Percentiles rank a stretch among this genome's conserved stretches.
These are phyloP conservation scores for Cryptomeria japonica DNA, from an alignment of 75 land plant species.

Conservation along the genomic window DNA sequence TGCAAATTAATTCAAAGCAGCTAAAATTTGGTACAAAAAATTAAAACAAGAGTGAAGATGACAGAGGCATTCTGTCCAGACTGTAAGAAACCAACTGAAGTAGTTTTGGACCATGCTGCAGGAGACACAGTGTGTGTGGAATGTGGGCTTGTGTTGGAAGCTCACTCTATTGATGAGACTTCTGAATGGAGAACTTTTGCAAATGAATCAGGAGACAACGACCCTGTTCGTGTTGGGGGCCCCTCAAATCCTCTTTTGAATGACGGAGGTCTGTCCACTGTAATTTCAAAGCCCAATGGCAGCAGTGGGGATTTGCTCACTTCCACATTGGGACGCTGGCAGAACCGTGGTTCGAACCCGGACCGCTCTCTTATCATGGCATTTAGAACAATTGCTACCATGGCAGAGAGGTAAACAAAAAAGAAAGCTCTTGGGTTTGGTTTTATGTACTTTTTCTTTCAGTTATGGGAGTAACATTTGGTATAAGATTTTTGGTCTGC, in stretches of 20 bases:
- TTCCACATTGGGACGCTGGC: conserved; percentile 74
- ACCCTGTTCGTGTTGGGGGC: conserved; percentile 93
- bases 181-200: conserved; percentile 99
- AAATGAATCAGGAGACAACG: conserved; percentile 79
- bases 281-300: conserved; percentile 84
- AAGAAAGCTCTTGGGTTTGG: background rate
- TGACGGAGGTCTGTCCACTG: conserved; percentile 80
- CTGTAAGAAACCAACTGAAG: conserved; percentile 76
- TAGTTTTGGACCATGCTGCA: conserved; percentile 92
- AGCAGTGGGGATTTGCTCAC: conserved; percentile 58
- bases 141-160: conserved; percentile 89
- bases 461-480: background rate
- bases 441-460: background rate
- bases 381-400: conserved; percentile 71
- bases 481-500: background rate
- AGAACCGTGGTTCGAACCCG: conserved; percentile 79
- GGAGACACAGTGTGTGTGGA: conserved; percentile 90
- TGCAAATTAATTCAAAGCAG: background rate
- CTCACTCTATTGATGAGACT: conserved; percentile 89
- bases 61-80: conserved; percentile 70
- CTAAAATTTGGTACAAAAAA: background rate
- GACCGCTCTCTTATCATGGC: conserved; percentile 77
- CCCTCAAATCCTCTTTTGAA: conserved; percentile 83
- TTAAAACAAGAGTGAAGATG: conserved; percentile 32
- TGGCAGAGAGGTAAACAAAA: conserved; percentile 75